Evolutionary conservation across 2,329 filamentous ascomycete species (phyloP).

Genomic region (Shiraia bambusicola): DNA sequence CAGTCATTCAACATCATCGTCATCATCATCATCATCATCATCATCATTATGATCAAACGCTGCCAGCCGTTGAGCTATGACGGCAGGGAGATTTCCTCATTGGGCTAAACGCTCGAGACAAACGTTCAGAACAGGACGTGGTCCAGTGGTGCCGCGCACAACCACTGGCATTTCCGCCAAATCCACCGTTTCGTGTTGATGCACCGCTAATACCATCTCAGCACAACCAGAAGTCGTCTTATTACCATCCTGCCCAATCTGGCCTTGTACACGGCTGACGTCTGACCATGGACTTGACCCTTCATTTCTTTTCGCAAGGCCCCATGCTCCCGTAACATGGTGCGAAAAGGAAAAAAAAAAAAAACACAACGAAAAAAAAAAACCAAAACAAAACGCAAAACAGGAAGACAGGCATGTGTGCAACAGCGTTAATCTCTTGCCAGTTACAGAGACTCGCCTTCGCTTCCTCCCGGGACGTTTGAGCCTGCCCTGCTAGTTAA

Average conservation of each 20-base stretch:
- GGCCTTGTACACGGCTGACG: constrained; percentile 33
- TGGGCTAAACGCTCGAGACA: constrained; percentile 25
- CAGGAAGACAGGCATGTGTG: constrained; percentile 31
- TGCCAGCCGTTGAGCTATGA: constrained; percentile 26
- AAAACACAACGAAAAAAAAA: too few relatives aligned
- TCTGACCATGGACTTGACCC: constrained; percentile 37
- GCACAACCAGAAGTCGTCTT: constrained; percentile 39
- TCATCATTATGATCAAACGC: too few relatives aligned
- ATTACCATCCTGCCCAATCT: constrained; percentile 32
- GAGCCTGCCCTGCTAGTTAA: too few relatives aligned
- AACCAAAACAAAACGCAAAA: too few relatives aligned
- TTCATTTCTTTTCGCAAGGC: constrained; percentile 42
- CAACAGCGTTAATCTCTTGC: constrained; percentile 40
- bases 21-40: too few relatives aligned
- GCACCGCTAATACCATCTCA: constrained; percentile 36
- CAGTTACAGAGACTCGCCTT: constrained; percentile 32
- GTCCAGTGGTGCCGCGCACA: constrained; percentile 18
- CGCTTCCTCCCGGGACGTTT: constrained; percentile 45
- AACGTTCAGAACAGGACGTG: constrained; percentile 22
- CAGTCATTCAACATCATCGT: too few relatives aligned
- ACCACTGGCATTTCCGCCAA: constrained; percentile 22
- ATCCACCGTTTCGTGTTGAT: constrained; percentile 40
- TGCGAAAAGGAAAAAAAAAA: too few relatives aligned
- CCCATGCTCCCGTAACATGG: constrained; percentile 29
- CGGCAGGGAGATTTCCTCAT: constrained; percentile 34